A percentile compares a stretch with the other conserved stretches of the same genome.
Conservation (phyloP, 129 eudicot genomes). For the Helianthus tuberosus region DNA sequence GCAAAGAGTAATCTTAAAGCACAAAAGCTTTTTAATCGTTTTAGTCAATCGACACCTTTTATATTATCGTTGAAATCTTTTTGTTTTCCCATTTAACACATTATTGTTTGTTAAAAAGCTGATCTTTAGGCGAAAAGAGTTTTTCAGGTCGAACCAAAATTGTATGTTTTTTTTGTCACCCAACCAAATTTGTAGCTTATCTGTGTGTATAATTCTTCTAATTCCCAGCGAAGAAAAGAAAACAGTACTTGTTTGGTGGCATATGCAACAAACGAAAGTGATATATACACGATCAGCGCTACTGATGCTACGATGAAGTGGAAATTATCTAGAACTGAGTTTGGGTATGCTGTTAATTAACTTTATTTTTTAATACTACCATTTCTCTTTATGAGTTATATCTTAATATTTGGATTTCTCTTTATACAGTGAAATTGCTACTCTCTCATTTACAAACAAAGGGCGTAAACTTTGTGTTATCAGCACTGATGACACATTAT, state of each 20-base stretch:
- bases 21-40: no score
- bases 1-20: no score
- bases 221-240: conserved; percentile 47
- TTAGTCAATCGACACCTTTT: no score
- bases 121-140: not conserved
- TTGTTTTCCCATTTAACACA: not conserved
- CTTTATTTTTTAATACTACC: not conserved
- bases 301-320: conserved; percentile 43
- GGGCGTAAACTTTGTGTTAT: conserved; percentile 45
- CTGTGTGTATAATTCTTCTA: not conserved
- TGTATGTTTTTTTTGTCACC: not conserved
- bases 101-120: not conserved
- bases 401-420: conserved; percentile 3
- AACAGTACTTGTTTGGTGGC: conserved; percentile 50
- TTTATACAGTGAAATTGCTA: conserved; percentile 47
- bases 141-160: not conserved
- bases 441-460: conserved; percentile 48
- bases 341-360: conserved; percentile 40
- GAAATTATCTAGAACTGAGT: conserved; percentile 48
- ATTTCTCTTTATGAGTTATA: not conserved
- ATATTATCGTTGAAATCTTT: no score
- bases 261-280: conserved; percentile 47
- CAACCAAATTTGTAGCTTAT: not conserved
- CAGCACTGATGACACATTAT: conserved; percentile 40
- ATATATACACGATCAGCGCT: conserved; percentile 39